These are phyloP conservation scores for Hericium coralloides DNA, from an alignment of 768 basidiomycete genomes.

Conservation along the genomic window DNA sequence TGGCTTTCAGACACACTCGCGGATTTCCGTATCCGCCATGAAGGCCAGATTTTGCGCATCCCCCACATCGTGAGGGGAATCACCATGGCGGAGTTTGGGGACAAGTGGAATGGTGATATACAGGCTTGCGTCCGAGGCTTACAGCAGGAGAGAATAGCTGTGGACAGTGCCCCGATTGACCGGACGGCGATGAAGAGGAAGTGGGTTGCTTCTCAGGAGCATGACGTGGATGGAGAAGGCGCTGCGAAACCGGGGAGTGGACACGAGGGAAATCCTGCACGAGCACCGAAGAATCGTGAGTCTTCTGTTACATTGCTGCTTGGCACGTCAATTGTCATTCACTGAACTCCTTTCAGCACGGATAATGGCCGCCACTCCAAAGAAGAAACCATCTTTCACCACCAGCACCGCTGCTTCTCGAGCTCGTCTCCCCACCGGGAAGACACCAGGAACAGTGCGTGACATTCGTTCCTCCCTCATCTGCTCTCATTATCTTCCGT, in stretches of 20 bases:
- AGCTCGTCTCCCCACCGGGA: constrained; percentile 16
- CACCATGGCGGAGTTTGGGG: constrained; percentile 69
- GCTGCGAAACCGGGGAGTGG: constrained; percentile 7
- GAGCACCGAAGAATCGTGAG: constrained; percentile 19
- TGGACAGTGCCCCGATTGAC: constrained; percentile 47
- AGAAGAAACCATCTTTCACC: constrained; percentile 34
- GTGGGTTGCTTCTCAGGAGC: constrained; percentile 59
- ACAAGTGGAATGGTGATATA: constrained; percentile 69
- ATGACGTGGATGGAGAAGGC: constrained; percentile 33
- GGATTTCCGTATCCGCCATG: constrained; percentile 67
- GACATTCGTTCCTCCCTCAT: background rate
- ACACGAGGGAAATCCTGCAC: constrained; percentile 5
- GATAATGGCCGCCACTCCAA: constrained; percentile 44
- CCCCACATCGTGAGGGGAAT: constrained; percentile 66
- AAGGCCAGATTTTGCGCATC: constrained; percentile 63
- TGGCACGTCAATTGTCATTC: background rate
- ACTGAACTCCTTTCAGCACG: constrained; percentile 34
- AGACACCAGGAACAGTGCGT: constrained; percentile 25
- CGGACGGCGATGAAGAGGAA: constrained; percentile 66
- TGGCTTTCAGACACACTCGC: constrained; percentile 68
- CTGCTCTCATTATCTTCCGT: constrained; percentile 2
- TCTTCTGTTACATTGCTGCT: background rate
- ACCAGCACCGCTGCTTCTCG: background rate
- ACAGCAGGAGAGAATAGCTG: constrained; percentile 53
- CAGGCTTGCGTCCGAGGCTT: constrained; percentile 62